Base-by-base conservation (phyloP, 306 rosid species). In the Nissolia schottii region DNA sequence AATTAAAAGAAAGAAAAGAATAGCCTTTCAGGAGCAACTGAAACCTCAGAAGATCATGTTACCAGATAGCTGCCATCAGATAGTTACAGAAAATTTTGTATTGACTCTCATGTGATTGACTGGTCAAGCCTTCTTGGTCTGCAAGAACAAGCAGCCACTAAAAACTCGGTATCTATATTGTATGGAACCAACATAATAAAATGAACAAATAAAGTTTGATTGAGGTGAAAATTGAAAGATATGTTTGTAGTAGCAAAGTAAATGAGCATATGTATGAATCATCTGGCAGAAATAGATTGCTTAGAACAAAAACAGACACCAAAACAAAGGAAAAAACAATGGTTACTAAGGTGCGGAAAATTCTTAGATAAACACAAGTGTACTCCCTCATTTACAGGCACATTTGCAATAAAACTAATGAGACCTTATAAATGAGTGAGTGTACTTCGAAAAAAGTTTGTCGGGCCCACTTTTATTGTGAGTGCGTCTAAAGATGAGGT, bases 111-210 rank as follows among this genome's bases (percentile, higher is more conserved):
- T n/a, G 18, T 27, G 40, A 7, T 19, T 59, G 45, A n/a, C n/a
- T n/a, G n/a, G n/a, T 80, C 76, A 86, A 16, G 79, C 5, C 75
- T 90, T 84, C 80, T 75, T 72, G 10, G 83, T 60, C 96, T 88
- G 93, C 87, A 80, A 10, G 41, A 61, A 74, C 32, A 76, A 81
- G 71, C 61, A 67, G 43, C 3, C 22, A 48, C 10, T 11, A 41
- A 24, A 57, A 29, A 37, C 45, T 50, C 18, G 53, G 53, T 28
- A 56, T 45, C 25, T 63, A 11, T 63, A 11, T 41, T 58, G 43
- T 35, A 49, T 38, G 70, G 27, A 38, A 35, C 29, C 20, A 51
- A 58, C 23, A 53, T 15, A 13, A 20, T 53, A 56, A 40, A 55
- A 59, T 12, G 27, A 34, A 43, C 1, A 10, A n/a, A 10, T 3